These are phyloP conservation scores for Diacronema lutheri DNA, from an alignment of 78 protist species.

Conservation along the genomic window DNA sequence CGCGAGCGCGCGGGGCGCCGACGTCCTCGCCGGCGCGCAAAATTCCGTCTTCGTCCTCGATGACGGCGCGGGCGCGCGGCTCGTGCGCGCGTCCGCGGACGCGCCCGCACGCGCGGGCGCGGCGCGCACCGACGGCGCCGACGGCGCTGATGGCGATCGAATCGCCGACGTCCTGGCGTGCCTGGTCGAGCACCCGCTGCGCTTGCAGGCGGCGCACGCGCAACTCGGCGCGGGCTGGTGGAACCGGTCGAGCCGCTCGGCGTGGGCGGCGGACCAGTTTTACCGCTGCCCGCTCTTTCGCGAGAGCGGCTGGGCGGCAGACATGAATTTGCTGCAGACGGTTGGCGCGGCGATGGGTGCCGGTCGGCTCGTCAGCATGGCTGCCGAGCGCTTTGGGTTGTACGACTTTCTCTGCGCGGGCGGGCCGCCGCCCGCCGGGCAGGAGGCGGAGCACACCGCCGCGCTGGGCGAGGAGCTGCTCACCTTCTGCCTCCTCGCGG, in stretches of 20 bases:
- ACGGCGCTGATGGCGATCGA: no score
- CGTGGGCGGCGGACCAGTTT: conserved; percentile 10
- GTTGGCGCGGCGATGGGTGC: not conserved
- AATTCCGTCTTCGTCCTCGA: no score
- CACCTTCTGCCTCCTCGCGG: not conserved
- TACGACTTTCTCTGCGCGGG: no score
- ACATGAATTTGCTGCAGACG: not conserved
- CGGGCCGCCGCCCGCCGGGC: no score
- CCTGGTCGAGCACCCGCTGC: conserved; percentile 9
- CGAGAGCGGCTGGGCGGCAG: not conserved
- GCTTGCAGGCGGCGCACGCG: not conserved
- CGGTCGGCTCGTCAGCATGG: not conserved
- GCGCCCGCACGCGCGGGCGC: no score
- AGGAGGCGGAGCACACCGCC: no score
- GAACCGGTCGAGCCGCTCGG: not conserved
- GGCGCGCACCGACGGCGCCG: no score
- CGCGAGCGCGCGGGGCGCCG: no score
- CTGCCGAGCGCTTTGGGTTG: not conserved
- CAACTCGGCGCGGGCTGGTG: conserved; percentile 3
- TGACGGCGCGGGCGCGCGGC: no score
- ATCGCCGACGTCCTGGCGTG: no score
- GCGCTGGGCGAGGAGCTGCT: not conserved
- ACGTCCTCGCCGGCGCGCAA: no score
- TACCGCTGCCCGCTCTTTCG: conserved; percentile 11
- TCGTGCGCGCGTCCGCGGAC: no score